Evolutionary conservation across 805 yeast species (phyloP), one percentile per base, ranked within the genome.

Genomic region (Ogataea methanolica): DNA sequence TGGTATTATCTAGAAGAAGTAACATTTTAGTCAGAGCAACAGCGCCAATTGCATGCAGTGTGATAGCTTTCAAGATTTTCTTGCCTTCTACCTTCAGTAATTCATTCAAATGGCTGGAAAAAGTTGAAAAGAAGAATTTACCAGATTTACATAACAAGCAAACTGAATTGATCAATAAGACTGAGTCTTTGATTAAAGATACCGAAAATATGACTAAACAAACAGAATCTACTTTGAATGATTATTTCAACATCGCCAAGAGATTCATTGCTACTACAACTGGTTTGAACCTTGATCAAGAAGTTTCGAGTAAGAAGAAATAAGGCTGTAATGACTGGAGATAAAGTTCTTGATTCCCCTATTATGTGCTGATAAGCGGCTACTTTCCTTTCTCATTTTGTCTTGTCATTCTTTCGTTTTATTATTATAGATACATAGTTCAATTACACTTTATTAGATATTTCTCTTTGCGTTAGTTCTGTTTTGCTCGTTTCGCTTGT

Each of bases 81-180:
- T 73, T 88, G 57, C 96, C 96, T 16, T 67, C 74, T 43, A 89
- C 96, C 0, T 87, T 78, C 57, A 58, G 60, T 38, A 87, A 85
- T 63, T 79, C 88, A 8, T 67, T 76, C 14, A 64, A 68, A 6
- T 79, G 82, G 57, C 67, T 76, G 3, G 82, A 88, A 80, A 67
- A 70, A 46, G 70, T 79, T 51, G 94, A 89, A 64, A 68, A 79
- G 60, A 66, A 74, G 23, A 70, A 74, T 46, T 65, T 83, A 39
- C 95, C 96, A 5, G 72, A 70, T 36, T 62, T 88, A 34, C 88
- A 91, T 14, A 63, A 74, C 40, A 76, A 76, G 46, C 96, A 88
- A 61, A 73, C 76, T 35, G 59, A 63, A 38, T 69, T 82, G 15
- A 70, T 72, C 35, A 63, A 67, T 36, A 69, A 71, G 41, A 75